Evolutionary conservation across 2,329 filamentous ascomycete genomes (phyloP).

Genomic region (Alternaria sp.): DNA sequence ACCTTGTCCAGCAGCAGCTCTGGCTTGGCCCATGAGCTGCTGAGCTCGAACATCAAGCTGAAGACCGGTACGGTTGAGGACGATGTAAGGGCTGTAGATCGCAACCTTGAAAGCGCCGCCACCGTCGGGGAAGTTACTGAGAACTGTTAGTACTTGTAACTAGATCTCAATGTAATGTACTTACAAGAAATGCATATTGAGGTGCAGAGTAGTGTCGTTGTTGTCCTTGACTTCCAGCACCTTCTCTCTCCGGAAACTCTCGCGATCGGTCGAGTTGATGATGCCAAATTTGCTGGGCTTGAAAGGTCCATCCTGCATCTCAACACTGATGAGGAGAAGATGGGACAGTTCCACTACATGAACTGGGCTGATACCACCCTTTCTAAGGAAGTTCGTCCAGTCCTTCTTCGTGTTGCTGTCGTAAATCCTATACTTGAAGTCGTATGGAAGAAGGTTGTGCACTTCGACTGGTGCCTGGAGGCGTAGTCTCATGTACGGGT

Average conservation of each 20-base stretch:
- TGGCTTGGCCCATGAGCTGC: conserved; percentile 82
- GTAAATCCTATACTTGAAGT: conserved; percentile 99
- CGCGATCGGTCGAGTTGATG: conserved; percentile 86
- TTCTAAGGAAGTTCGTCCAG: conserved; percentile 97
- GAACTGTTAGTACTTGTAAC: conserved; percentile 16
- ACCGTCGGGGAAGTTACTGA: conserved; percentile 77
- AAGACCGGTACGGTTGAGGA: conserved; percentile 93
- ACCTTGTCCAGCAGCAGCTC: conserved; percentile 81
- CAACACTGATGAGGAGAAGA: conserved; percentile 86
- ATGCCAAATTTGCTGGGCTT: conserved; percentile 96
- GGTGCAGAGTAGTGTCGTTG: conserved; percentile 75
- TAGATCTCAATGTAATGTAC: conserved; percentile 11
- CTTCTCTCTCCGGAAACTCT: conserved; percentile 87
- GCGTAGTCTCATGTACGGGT: conserved; percentile 93
- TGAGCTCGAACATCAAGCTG: conserved; percentile 88
- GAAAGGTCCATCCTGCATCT: conserved; percentile 96
- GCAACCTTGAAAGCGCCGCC: conserved; percentile 96
- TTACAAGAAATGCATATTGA: conserved; percentile 88
- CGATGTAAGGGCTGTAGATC: conserved; percentile 91
- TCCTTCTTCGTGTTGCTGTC: conserved; percentile 99
- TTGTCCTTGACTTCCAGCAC: conserved; percentile 83
- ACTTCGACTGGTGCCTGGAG: conserved; percentile 91
- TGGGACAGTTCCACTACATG: conserved; percentile 97
- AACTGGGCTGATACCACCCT: conserved; percentile 94
- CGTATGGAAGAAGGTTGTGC: conserved; percentile 92